phyloP scores from a whole-genome alignment of 176 grass and related monocot species.

The Aegilops speltoides region DNA sequence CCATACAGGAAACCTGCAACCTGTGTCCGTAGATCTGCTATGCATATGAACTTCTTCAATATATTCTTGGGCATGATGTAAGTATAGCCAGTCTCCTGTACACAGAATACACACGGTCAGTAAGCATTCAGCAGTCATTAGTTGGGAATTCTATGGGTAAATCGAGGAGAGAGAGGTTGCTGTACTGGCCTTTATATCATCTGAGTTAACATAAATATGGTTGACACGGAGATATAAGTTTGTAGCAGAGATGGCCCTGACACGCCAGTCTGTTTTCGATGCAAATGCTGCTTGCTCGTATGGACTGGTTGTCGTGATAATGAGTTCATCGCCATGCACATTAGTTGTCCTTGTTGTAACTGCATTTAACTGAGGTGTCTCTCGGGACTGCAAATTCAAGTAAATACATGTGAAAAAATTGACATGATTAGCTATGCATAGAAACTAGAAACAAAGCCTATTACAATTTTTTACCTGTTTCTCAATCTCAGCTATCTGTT shows the following conservation, averaged over 20 bases:
- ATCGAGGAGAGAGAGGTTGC: conserved; percentile 7
- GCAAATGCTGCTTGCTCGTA: conserved; percentile 95
- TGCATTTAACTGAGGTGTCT: conserved; percentile 87
- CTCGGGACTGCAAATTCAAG: conserved; percentile 73
- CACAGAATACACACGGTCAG: conserved; percentile 27
- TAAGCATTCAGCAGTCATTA: not conserved
- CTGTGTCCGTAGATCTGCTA: conserved; percentile 95
- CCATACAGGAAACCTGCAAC: conserved; percentile 84
- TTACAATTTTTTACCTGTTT: conserved; percentile 64
- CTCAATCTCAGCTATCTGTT: conserved; percentile 99
- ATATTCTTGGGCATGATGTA: conserved; percentile 99
- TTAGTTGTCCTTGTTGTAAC: conserved; percentile 96
- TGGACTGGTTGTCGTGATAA: conserved; percentile 94
- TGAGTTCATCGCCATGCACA: conserved; percentile 96
- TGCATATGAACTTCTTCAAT: conserved; percentile 99
- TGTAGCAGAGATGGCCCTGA: conserved; percentile 94
- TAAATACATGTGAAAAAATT: conserved; percentile 23
- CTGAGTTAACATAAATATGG: conserved; percentile 99
- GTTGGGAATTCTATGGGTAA: not conserved
- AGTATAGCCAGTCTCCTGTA: conserved; percentile 98
- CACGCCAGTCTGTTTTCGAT: conserved; percentile 97
- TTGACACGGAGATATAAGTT: conserved; percentile 99
- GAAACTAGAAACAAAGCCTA: not conserved
- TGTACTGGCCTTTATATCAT: conserved; percentile 88
- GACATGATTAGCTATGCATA: not conserved